Evolutionary conservation across 495 filamentous ascomycete species (phyloP).

Genomic region (Talaromyces trachyspermus): DNA sequence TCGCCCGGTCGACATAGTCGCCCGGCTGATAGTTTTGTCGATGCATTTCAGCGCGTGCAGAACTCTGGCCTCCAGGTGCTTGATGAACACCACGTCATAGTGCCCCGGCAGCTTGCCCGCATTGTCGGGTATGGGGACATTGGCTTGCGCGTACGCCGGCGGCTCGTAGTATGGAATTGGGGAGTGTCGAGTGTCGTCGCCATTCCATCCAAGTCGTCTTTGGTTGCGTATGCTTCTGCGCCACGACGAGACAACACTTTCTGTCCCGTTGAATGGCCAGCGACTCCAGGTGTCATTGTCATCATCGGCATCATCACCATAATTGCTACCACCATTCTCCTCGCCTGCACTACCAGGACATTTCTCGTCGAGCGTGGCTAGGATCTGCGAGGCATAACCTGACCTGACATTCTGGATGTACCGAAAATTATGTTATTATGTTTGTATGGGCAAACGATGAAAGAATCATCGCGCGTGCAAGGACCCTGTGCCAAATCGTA

Average conservation of each 20-base stretch:
- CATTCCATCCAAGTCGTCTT: constrained; percentile 32
- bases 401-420: constrained; percentile 31
- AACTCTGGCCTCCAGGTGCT: constrained; percentile 20
- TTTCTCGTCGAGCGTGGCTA: constrained; percentile 27
- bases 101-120: constrained; percentile 15
- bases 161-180: constrained; percentile 14
- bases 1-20: constrained; percentile 33
- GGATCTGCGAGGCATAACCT: constrained; percentile 19
- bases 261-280: neutral
- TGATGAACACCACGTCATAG: constrained; percentile 27
- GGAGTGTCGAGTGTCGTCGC: constrained; percentile 30
- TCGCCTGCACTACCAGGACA: too few relatives aligned
- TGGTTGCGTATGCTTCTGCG: constrained; percentile 24
- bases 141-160: constrained; percentile 20
- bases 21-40: constrained; percentile 28
- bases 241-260: neutral
- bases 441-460: constrained; percentile 30
- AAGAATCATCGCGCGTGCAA: constrained; percentile 29
- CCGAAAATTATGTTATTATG: constrained; percentile 24
- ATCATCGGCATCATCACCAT: too few relatives aligned
- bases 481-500: constrained; percentile 34
- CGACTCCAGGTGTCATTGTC: too few relatives aligned
- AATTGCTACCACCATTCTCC: too few relatives aligned
- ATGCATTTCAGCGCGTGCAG: constrained; percentile 27
- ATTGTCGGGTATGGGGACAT: constrained; percentile 22